These are phyloP conservation scores for Talaromyces islandicus DNA, from an alignment of 2,329 filamentous ascomycete genomes.

Conservation along the genomic window DNA sequence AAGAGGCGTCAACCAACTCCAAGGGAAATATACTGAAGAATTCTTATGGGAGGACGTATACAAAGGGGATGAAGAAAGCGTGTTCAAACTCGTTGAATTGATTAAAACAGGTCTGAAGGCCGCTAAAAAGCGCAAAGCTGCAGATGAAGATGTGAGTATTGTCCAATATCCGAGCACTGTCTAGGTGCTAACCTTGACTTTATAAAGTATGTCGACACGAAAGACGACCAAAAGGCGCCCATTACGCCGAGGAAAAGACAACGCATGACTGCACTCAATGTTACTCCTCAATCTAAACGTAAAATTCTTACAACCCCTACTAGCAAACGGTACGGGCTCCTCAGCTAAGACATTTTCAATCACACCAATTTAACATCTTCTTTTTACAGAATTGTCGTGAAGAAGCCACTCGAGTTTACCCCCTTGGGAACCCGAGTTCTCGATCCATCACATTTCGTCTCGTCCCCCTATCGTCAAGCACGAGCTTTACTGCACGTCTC, in stretches of 20 bases:
- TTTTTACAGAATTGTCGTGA: constrained; percentile 56
- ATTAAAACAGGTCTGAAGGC: constrained; percentile 62
- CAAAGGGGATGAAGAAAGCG: constrained; percentile 56
- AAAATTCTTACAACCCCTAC: constrained; percentile 54
- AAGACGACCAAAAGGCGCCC: constrained; percentile 28
- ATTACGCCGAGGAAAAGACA: constrained; percentile 54
- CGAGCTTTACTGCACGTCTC: constrained; percentile 87
- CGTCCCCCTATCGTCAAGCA: constrained; percentile 87
- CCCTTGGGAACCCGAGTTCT: constrained; percentile 84
- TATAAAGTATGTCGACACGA: constrained; percentile 32
- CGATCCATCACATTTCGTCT: constrained; percentile 65
- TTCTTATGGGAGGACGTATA: constrained; percentile 89
- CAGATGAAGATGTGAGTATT: constrained; percentile 31
- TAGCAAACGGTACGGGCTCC: constrained; percentile 49
- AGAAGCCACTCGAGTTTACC: constrained; percentile 90
- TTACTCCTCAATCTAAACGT: constrained; percentile 37
- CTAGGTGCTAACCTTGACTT: constrained; percentile 6
- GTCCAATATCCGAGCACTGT: background rate
- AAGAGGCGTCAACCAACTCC: constrained; percentile 80
- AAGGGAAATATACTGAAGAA: constrained; percentile 84
- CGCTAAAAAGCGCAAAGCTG: constrained; percentile 51
- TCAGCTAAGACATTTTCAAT: background rate
- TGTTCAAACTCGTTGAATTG: constrained; percentile 60
- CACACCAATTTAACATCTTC: constrained; percentile 10
- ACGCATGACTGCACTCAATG: constrained; percentile 41